Evolutionary conservation across 1,139 yeast species (phyloP).

Genomic region (Sugiyamaella paludigena): DNA sequence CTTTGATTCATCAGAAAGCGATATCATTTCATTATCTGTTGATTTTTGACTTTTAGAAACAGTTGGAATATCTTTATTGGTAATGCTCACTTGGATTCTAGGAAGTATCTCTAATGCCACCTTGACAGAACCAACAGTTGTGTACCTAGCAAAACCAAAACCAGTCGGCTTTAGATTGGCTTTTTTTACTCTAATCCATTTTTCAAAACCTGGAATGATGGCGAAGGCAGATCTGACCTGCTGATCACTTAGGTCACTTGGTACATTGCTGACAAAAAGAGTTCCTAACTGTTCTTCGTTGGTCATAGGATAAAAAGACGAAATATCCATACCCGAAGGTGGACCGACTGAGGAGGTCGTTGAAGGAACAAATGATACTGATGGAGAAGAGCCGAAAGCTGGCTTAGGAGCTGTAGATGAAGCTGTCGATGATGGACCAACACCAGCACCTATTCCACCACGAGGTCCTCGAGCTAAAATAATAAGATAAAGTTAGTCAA

Average conservation of each 20-base stretch:
- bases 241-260: slow-evolving; percentile 33
- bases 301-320: slow-evolving; percentile 24
- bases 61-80: too few relatives aligned
- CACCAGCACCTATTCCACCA: too few relatives aligned
- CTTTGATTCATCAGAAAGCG: slow-evolving; percentile 16
- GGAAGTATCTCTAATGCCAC: slow-evolving; percentile 29
- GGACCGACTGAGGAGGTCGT: neutral
- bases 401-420: too few relatives aligned
- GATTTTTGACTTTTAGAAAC: too few relatives aligned
- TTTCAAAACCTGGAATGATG: slow-evolving; percentile 29
- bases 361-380: neutral
- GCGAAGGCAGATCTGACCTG: slow-evolving; percentile 28
- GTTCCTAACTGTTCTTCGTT: slow-evolving; percentile 35
- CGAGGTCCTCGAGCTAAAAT: too few relatives aligned
- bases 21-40: too few relatives aligned
- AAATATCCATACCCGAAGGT: too few relatives aligned
- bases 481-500: too few relatives aligned
- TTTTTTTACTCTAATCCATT: slow-evolving; percentile 24
- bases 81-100: slow-evolving; percentile 13
- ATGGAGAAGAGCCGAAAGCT: too few relatives aligned
- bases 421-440: too few relatives aligned
- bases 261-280: slow-evolving; percentile 34
- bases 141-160: slow-evolving; percentile 29
- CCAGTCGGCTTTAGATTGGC: slow-evolving; percentile 24
- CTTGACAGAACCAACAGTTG: slow-evolving; percentile 23